Evolutionary conservation across 352 stramenopile genomes (phyloP).

Genomic region (Phytopythium aichiense): DNA sequence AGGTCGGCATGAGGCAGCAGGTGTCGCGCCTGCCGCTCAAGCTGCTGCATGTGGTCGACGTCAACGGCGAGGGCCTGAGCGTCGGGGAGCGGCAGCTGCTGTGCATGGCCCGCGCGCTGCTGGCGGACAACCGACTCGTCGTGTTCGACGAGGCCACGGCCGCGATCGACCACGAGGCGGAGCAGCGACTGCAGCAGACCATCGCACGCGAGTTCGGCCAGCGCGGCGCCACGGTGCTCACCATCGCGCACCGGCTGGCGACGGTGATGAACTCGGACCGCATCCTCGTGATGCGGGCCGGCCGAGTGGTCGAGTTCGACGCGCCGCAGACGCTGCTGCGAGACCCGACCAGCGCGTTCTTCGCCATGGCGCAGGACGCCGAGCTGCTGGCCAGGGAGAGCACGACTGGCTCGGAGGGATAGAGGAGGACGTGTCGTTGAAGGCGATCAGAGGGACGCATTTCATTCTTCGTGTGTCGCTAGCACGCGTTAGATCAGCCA

Average conservation of each 20-base stretch:
- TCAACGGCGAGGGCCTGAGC: constrained; percentile 89
- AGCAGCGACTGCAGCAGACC: constrained; percentile 24
- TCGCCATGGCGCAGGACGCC: neutral
- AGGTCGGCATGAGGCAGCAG: constrained; percentile 48
- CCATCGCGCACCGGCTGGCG: constrained; percentile 89
- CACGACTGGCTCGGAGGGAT: neutral
- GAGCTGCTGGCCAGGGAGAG: neutral
- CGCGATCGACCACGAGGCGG: constrained; percentile 13
- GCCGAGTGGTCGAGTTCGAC: constrained; percentile 78
- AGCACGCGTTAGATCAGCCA: neutral
- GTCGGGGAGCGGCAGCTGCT: constrained; percentile 94
- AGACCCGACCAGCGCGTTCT: neutral
- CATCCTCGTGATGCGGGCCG: constrained; percentile 84
- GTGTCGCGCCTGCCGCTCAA: constrained; percentile 9
- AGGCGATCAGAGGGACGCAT: neutral
- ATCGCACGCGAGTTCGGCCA: constrained; percentile 80
- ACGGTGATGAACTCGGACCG: constrained; percentile 87
- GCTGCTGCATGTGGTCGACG: neutral
- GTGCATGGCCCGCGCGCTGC: constrained; percentile 25
- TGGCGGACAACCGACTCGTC: constrained; percentile 27
- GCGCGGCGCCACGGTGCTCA: constrained; percentile 76
- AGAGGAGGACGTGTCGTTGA: neutral
- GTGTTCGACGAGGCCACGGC: constrained; percentile 33
- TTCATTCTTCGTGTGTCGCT: neutral
- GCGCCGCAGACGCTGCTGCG: constrained; percentile 23